Conservation (phyloP, 257 asterid species). For the Ajuga chamaepitys region DNA sequence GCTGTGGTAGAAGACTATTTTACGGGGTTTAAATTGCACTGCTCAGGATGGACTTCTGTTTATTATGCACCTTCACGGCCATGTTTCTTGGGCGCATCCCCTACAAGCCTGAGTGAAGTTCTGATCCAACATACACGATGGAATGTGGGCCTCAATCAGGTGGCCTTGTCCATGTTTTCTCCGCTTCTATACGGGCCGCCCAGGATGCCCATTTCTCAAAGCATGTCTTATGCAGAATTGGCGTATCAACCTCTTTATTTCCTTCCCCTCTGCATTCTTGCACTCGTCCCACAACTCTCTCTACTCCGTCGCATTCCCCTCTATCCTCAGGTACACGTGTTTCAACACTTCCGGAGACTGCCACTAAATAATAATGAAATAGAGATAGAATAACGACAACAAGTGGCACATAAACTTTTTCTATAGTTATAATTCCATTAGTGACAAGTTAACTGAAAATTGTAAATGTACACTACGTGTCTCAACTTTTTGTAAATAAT, state of each 20-base stretch:
- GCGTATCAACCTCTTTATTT: constrained; percentile 16
- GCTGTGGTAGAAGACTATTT: constrained; percentile 47
- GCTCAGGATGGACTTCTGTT: constrained; percentile 58
- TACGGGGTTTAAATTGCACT: constrained; percentile 41
- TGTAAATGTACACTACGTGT: no score
- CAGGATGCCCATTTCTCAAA: constrained; percentile 29
- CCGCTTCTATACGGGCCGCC: constrained; percentile 38
- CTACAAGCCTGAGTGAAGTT: constrained; percentile 36
- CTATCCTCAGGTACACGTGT: constrained; percentile 47
- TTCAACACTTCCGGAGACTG: no score
- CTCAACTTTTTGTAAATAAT: no score
- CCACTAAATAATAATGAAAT: no score
- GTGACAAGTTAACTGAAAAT: no score
- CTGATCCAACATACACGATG: constrained; percentile 50
- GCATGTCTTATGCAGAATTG: constrained; percentile 33
- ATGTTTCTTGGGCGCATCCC: constrained; percentile 44
- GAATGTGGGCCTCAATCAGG: constrained; percentile 35
- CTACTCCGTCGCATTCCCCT: constrained; percentile 29
- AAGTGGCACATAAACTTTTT: no score
- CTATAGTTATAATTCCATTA: no score
- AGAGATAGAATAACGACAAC: no score
- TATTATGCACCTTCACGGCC: constrained; percentile 34
- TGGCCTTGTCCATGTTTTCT: constrained; percentile 27
- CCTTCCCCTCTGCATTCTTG: constrained; percentile 25
- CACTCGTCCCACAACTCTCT: constrained; percentile 35